Evolutionary conservation across 1,139 yeast genomes (phyloP).

Genomic region (Blastobotrys illinoisensis): DNA sequence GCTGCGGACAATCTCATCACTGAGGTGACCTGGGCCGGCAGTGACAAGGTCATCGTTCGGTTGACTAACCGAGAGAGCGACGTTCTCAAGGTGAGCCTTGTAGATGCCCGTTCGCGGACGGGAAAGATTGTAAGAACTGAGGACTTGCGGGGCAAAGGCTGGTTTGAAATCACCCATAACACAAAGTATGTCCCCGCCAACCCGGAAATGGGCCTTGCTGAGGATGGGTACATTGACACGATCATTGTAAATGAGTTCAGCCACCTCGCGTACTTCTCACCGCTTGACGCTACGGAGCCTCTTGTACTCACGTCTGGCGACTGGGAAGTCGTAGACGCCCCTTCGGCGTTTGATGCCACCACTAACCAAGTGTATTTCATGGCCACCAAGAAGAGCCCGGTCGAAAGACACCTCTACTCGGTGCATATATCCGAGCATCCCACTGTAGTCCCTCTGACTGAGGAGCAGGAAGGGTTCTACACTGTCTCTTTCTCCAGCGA

Average conservation of each 20-base stretch:
- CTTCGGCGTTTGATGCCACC: slow-evolving; percentile 50
- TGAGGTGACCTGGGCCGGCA: slow-evolving; percentile 66
- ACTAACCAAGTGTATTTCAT: slow-evolving; percentile 56
- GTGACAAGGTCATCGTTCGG: slow-evolving; percentile 51
- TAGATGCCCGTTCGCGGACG: slow-evolving; percentile 37
- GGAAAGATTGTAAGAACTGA: slow-evolving; percentile 41
- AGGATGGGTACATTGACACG: slow-evolving; percentile 67
- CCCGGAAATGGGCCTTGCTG: slow-evolving; percentile 32
- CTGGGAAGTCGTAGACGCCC: slow-evolving; percentile 65
- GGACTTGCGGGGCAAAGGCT: slow-evolving; percentile 42
- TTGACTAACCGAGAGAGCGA: slow-evolving; percentile 70
- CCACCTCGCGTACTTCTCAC: slow-evolving; percentile 64
- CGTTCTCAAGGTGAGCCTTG: slow-evolving; percentile 49
- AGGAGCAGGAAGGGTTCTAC: slow-evolving; percentile 58
- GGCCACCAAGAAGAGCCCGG: slow-evolving; percentile 51
- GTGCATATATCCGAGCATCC: slow-evolving; percentile 36
- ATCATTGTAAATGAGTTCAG: slow-evolving; percentile 58
- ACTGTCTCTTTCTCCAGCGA: slow-evolving; percentile 56
- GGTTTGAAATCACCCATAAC: slow-evolving; percentile 81
- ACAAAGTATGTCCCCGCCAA: slow-evolving; percentile 67
- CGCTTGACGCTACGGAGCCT: slow-evolving; percentile 43
- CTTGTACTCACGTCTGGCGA: slow-evolving; percentile 51
- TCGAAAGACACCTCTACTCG: slow-evolving; percentile 53
- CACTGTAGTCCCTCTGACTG: slow-evolving; percentile 38
- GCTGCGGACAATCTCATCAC: slow-evolving; percentile 52